Conservation (phyloP, 768 basidiomycete genomes). For the Tulasnella sp. region DNA sequence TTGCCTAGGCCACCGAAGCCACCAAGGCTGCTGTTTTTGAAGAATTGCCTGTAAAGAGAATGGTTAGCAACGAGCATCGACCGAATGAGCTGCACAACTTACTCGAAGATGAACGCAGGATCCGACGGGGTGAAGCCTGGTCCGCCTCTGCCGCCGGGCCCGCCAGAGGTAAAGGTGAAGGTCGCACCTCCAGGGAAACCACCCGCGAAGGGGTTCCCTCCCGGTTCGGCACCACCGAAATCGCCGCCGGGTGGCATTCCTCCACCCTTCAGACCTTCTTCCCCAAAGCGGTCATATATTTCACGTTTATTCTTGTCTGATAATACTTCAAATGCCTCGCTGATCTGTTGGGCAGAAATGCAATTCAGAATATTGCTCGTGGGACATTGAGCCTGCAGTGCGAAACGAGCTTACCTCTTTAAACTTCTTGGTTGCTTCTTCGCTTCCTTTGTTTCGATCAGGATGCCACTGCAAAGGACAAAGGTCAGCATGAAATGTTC, state of each 20-base stretch:
- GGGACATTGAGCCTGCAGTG: not conserved
- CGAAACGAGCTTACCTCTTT: conserved; percentile 62
- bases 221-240: conserved; percentile 37
- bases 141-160: conserved; percentile 45
- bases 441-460: conserved; percentile 75
- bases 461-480: conserved; percentile 89
- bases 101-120: conserved; percentile 87
- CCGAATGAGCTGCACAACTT: conserved; percentile 37
- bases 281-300: conserved; percentile 89
- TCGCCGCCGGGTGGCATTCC: conserved; percentile 44
- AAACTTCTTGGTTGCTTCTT: conserved; percentile 83
- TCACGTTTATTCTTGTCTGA: conserved; percentile 80
- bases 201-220: conserved; percentile 45
- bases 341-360: conserved; percentile 50
- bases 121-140: conserved; percentile 71
- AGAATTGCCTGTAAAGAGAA: conserved; percentile 50
- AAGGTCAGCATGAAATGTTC: not conserved
- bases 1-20: conserved; percentile 18
- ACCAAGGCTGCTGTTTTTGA: conserved; percentile 43
- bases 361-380: not conserved
- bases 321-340: conserved; percentile 94
- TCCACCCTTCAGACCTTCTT: conserved; percentile 82
- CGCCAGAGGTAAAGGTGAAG: conserved; percentile 53
- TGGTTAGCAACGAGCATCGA: conserved; percentile 3
- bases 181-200: conserved; percentile 40